Percentiles rank a stretch among this genome's conserved stretches.
These are phyloP conservation scores for Lachnellula arida DNA, from an alignment of 2,329 filamentous ascomycete genomes.

Conservation along the genomic window DNA sequence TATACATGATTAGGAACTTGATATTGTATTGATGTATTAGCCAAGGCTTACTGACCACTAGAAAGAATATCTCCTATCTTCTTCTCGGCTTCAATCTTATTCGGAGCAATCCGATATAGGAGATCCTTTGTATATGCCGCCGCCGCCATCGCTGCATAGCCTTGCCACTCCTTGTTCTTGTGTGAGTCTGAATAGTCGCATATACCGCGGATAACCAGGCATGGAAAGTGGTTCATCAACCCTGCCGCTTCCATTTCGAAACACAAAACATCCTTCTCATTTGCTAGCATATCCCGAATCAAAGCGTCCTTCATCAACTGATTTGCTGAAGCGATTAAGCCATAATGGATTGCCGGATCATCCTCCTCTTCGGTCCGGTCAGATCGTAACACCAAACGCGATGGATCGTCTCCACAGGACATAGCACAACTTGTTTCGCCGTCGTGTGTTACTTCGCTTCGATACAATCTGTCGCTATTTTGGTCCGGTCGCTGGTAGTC, in stretches of 20 bases:
- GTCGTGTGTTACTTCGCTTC: constrained; percentile 12
- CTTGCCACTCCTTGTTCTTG: constrained; percentile 21
- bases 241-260: constrained; percentile 35
- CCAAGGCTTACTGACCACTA: too few species aligned
- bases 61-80: too few species aligned
- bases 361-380: constrained; percentile 15
- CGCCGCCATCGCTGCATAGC: constrained; percentile 17
- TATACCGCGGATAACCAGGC: constrained; percentile 32
- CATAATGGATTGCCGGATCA: constrained; percentile 32
- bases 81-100: too few species aligned
- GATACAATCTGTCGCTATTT: constrained; percentile 30
- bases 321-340: constrained; percentile 34
- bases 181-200: constrained; percentile 34
- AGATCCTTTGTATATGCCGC: constrained; percentile 25
- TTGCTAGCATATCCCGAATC: constrained; percentile 12
- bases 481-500: constrained; percentile 27
- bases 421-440: constrained; percentile 11
- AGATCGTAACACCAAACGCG: constrained; percentile 16
- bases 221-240: constrained; percentile 29
- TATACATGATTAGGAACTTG: too few species aligned
- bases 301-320: constrained; percentile 17
- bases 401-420: constrained; percentile 20
- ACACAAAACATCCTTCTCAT: constrained; percentile 24
- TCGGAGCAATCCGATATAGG: constrained; percentile 2
- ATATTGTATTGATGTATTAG: too few species aligned